Base-by-base conservation (phyloP, 2,329 filamentous ascomycete species). In the Fusarium virguliforme region DNA sequence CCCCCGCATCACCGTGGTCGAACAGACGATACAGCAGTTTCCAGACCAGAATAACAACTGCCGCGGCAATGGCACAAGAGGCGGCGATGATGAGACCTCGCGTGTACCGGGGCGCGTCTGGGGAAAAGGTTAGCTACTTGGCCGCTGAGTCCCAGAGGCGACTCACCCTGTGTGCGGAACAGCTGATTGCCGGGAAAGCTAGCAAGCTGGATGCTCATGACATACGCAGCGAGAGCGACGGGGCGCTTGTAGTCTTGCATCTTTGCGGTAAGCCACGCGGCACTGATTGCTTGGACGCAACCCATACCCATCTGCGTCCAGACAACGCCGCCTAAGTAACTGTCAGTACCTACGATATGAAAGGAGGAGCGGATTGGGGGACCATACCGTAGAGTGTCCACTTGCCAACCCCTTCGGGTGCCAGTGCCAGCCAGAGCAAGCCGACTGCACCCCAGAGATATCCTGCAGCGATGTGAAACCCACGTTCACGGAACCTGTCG, bases 241-340 rank as follows among this genome's bases (percentile, higher is more conserved):
- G 76, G 77, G 2, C 76, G 70, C 60, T 78, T 77, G 18, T 77
- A 67, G 6, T 77, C 77, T 22, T 74, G 62, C 74, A 79, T 77
- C 30, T 79, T 78, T 0, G 76, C 30, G 0, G 76, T 71, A 24
- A 79, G 73, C 77, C 77, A 79, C 4, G 77, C 77, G 8, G 76
- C 77, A 10, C 71, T 78, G 54, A 78, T 79, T 15, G 77, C 77
- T 28, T 79, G 77, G 0, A 67, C 77, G 9, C 62, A 77, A 8
- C 76, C 77, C 76, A 79, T 79, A 6, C 77, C 75, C 77, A 78
- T 78, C 8, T 79, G 77, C 0, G 75, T 78, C 76, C 76, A 78
- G 0, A 79, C 73, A 0, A 79, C 75, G 4, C 76, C 76, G 0
- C 76, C 75, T 76, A 15, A 60, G 6, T 6, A 8, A 0, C 6